Conservation (phyloP, 805 yeast species). For the Barnettozyma botsteinii region DNA sequence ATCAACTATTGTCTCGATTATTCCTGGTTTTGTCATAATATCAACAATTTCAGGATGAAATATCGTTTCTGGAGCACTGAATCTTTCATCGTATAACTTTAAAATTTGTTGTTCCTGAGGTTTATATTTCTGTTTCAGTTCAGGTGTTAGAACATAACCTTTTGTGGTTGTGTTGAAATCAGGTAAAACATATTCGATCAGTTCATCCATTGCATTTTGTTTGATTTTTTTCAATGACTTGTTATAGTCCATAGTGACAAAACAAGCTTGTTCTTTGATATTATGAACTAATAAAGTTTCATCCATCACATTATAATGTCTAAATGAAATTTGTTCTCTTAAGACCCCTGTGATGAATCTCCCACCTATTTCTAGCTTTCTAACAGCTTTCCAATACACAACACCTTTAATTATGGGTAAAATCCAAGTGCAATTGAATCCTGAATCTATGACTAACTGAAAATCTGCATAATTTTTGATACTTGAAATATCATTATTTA, state of each 20-base stretch:
- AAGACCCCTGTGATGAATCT: constrained; percentile 74
- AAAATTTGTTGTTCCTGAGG: constrained; percentile 59
- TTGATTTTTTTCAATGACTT: constrained; percentile 38
- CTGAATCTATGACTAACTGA: constrained; percentile 78
- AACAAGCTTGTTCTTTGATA: constrained; percentile 74
- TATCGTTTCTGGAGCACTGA: constrained; percentile 78
- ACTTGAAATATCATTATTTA: constrained; percentile 14
- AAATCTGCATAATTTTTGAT: constrained; percentile 45
- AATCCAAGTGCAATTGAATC: constrained; percentile 82
- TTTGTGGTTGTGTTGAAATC: constrained; percentile 75
- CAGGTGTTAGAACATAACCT: constrained; percentile 56
- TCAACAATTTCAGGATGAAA: constrained; percentile 83
- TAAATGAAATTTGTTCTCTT: constrained; percentile 77
- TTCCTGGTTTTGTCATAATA: constrained; percentile 67
- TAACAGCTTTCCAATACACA: constrained; percentile 70
- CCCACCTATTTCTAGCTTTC: constrained; percentile 83
- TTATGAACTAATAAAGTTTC: constrained; percentile 81
- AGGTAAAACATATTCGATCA: constrained; percentile 76
- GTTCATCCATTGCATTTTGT: constrained; percentile 25
- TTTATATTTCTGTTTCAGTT: constrained; percentile 22
- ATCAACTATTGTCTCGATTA: constrained; percentile 65
- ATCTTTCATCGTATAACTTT: constrained; percentile 74
- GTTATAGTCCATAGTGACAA: constrained; percentile 57
- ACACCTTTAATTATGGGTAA: constrained; percentile 78
- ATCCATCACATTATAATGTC: constrained; percentile 90